Base-by-base conservation (phyloP, 1,284 basidiomycete species). In the Cutaneotrichosporon mucoides region DNA sequence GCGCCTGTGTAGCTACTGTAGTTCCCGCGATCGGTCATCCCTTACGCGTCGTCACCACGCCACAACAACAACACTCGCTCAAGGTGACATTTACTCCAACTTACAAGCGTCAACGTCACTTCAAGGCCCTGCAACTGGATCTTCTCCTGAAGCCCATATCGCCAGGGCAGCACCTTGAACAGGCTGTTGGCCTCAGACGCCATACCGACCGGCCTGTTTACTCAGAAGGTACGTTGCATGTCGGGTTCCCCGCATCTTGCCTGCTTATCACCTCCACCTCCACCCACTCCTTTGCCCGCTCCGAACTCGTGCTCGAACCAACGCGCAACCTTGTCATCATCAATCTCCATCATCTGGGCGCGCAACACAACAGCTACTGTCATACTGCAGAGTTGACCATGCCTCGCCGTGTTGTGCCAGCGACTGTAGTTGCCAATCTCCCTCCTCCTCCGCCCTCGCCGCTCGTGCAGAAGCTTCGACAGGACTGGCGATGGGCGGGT, bases 401-500 rank as follows among this genome's bases (percentile, higher is more conserved):
- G 75, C 73, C 73, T 2, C 69, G 67, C 24, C 66, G 63, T 45
- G 57, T 53, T 24, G 62, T 61, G 2, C 55, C 55, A 6, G 60
- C 68, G 6, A 45, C 64, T 0, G 55, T 53, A 6, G 66, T 62
- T 5, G 64, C 66, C 4, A 64, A 70, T 33, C 36, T 60, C 11
- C 62, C 71, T 7, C 72, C 74, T 6, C 66, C 70, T 7, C 71
- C 72, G 7, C 70, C 70, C 10, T 79, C 77, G 3, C 77, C 77
- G 2, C 59, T 79, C 42, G 60, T 79, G 12, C 64, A 69, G 35
- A 56, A 56, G 2, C 69, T 79, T 0, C 66, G 78, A 12, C 71
- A 68, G 57, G 77, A 79, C 55, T 78, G 70, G 70, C 59, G 73
- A 63, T 79, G 76, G 76, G 78, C 78, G 0, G 72, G 73, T 9